Conservation (phyloP, 176 grass and related monocot species). For the Ananas comosus region DNA sequence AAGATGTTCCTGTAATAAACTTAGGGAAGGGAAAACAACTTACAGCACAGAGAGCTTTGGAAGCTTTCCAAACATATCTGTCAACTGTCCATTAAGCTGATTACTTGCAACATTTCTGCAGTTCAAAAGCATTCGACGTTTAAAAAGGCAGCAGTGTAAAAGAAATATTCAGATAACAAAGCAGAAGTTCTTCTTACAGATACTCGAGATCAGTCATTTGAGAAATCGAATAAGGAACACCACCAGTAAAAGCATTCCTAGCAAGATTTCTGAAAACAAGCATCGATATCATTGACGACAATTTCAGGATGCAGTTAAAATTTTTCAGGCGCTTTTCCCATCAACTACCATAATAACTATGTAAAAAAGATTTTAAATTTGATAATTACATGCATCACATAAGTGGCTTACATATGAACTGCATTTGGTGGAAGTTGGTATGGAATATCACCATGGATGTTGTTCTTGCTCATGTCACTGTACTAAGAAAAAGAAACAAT, state of each 20-base stretch:
- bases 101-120: constrained; percentile 71
- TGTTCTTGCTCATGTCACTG: constrained; percentile 93
- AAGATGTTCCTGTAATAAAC: background rate
- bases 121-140: constrained; percentile 7
- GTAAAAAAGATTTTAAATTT: background rate
- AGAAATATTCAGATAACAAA: background rate
- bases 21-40: constrained; percentile 19
- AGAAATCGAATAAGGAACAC: constrained; percentile 76
- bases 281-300: background rate
- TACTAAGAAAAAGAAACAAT: constrained; percentile 63
- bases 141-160: background rate
- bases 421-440: constrained; percentile 88
- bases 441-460: constrained; percentile 70
- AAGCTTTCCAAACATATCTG: constrained; percentile 77
- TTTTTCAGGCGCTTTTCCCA: background rate
- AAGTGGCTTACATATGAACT: constrained; percentile 55
- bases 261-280: constrained; percentile 53
- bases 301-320: constrained; percentile 16
- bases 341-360: background rate
- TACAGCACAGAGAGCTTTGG: constrained; percentile 66
- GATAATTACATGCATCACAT: constrained; percentile 2
- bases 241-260: constrained; percentile 67
- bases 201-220: constrained; percentile 80
- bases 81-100: constrained; percentile 70
- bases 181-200: constrained; percentile 38